Percentiles rank a stretch among this genome's conserved stretches.
phyloP scores from a whole-genome alignment of 441 rosid genomes.

The Gossypium lobatum region DNA sequence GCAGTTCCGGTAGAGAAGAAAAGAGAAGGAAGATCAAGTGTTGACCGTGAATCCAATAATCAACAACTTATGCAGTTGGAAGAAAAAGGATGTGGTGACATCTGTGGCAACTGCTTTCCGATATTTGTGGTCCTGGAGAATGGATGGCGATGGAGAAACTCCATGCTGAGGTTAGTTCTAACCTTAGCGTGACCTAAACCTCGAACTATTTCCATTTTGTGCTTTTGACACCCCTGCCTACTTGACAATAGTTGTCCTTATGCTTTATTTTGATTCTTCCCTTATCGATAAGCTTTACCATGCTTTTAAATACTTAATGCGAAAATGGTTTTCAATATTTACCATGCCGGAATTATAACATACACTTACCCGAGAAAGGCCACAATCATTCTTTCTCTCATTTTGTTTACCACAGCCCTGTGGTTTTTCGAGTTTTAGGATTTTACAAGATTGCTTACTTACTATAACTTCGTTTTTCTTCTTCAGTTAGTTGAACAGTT shows the following conservation, averaged over 20 bases:
- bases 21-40: conserved; percentile 62
- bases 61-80: conserved; percentile 82
- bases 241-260: not conserved
- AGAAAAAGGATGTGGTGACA: conserved; percentile 93
- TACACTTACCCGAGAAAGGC: not conserved
- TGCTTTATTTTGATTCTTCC: not conserved
- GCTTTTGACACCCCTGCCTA: not conserved
- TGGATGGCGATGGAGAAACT: conserved; percentile 99
- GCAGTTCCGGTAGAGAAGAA: conserved; percentile 57
- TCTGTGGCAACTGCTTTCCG: conserved; percentile 94
- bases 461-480: not conserved
- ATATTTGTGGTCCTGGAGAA: conserved; percentile 94
- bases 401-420: not conserved
- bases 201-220: not conserved
- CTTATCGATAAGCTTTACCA: too few species aligned
- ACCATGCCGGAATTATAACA: not conserved
- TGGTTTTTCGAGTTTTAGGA: too few species aligned
- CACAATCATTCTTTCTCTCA: not conserved
- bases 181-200: not conserved
- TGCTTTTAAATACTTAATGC: too few species aligned
- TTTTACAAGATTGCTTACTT: conserved; percentile 5
- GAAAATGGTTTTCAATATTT: not conserved
- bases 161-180: conserved; percentile 61
- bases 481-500: conserved; percentile 64
- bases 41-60: conserved; percentile 83